Conservation (phyloP, 2,329 filamentous ascomycete genomes). For the Cercospora canescens region DNA sequence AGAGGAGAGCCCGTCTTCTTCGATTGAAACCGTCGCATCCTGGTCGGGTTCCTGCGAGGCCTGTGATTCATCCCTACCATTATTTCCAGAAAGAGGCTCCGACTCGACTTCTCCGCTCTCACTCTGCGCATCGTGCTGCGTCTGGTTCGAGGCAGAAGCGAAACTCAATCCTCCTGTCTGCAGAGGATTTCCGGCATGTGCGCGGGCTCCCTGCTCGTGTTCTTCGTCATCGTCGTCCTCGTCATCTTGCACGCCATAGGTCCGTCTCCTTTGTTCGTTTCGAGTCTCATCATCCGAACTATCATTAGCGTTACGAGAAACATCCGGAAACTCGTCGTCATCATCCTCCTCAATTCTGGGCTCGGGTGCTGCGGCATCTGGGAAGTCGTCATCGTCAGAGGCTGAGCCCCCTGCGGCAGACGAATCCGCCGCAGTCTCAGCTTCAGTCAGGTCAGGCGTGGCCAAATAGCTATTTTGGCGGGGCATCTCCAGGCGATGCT, state of each 20-base stretch:
- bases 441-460: slow-evolving; percentile 33
- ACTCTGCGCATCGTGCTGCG: slow-evolving; percentile 27
- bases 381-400: slow-evolving; percentile 39
- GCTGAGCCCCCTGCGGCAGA: slow-evolving; percentile 24
- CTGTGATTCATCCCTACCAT: not conserved
- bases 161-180: slow-evolving; percentile 30
- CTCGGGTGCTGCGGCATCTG: slow-evolving; percentile 24
- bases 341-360: slow-evolving; percentile 30
- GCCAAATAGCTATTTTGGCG: slow-evolving; percentile 25
- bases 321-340: slow-evolving; percentile 45
- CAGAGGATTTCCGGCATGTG: slow-evolving; percentile 41
- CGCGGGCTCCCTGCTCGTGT: slow-evolving; percentile 8
- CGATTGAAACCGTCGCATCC: slow-evolving; percentile 1
- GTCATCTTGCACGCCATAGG: slow-evolving; percentile 26
- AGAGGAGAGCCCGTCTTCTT: slow-evolving; percentile 9
- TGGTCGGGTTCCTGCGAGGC: not conserved
- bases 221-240: slow-evolving; percentile 26
- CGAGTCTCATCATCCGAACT: slow-evolving; percentile 30
- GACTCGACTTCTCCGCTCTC: slow-evolving; percentile 18
- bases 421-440: slow-evolving; percentile 33
- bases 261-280: slow-evolving; percentile 21
- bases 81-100: not conserved
- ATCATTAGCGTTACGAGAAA: slow-evolving; percentile 21
- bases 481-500: slow-evolving; percentile 60
- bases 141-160: not conserved